Evolutionary conservation across 371 early-diverging fungal genomes (phyloP), one percentile per base, ranked within the genome.

Genomic region (Choanephora cucurbitarum): DNA sequence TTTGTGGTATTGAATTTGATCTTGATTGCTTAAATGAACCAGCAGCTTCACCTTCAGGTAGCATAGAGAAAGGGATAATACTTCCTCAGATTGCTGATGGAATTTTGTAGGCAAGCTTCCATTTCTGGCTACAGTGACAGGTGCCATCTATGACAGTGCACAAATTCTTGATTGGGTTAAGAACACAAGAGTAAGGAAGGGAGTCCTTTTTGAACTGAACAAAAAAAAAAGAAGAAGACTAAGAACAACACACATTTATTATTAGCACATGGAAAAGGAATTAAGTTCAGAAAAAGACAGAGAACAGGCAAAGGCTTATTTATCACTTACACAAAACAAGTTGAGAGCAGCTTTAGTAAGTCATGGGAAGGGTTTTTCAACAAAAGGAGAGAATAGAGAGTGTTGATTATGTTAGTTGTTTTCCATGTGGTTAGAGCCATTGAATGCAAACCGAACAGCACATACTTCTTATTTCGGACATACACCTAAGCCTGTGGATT

Each of bases 371-470:
- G n/a, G n/a, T n/a, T n/a, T n/a, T n/a, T n/a, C n/a, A n/a, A n/a
- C n/a, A n/a, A n/a, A 57, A 2, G 18, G 9, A 21, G 31, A 44
- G 22, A 49, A 11, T 5, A 34, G 17, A 15, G 6, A 8, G 34
- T 31, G 2, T 44, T 7, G 23, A 37, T 31, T 28, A 51, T 9
- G 31, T 0, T 58, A 80, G 80, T 51, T 74, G 1, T 80, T 76
- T 46, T 75, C 77, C 1, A 62, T 70, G 66, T 80, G 76, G 74
- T 54, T 76, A 15, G 80, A 80, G 41, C 75, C 80, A 1, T 43
- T 70, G 22, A 80, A 80, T 46, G 70, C 69, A n/a, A 56, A 56
- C 11, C 49, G 70, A 52, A 47, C 54, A 32, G 71, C 75, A 5
- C 55, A 63, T 9, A 45, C 64, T 11, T 52, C 50, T 11, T 80